Evolutionary conservation across 108 stramenopile species (phyloP).

Genomic region (Mayamaea pseudoterrestris): DNA sequence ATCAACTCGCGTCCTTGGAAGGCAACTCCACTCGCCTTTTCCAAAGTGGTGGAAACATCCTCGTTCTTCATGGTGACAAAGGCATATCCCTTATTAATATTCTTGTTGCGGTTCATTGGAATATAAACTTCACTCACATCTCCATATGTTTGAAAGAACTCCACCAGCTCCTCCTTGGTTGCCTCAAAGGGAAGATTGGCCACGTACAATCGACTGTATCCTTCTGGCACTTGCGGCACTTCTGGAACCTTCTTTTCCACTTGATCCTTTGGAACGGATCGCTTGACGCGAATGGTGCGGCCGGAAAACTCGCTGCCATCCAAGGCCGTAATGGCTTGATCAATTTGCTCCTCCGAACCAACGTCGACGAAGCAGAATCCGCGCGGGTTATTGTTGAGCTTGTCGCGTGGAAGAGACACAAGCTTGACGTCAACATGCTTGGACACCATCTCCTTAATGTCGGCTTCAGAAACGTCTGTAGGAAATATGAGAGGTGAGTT

Average conservation of each 20-base stretch:
- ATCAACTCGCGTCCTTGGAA: conserved; percentile 43
- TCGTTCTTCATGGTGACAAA: conserved; percentile 61
- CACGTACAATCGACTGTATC: conserved; percentile 51
- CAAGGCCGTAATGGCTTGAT: conserved; percentile 39
- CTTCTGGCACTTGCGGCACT: conserved; percentile 9
- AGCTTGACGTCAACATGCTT: conserved; percentile 31
- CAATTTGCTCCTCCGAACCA: conserved; percentile 42
- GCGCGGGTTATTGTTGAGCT: conserved; percentile 7
- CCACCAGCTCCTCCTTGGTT: conserved; percentile 32
- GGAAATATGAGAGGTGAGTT: not conserved
- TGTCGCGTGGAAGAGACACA: conserved; percentile 16
- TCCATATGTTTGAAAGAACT: conserved; percentile 43
- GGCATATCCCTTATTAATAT: conserved; percentile 56
- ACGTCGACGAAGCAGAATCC: conserved; percentile 88
- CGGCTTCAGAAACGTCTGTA: conserved; percentile 29
- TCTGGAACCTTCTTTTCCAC: conserved; percentile 9
- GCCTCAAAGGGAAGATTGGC: conserved; percentile 69
- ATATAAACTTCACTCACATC: conserved; percentile 29
- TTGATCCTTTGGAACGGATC: conserved; percentile 52
- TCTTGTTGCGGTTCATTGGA: conserved; percentile 28
- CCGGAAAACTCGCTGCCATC: conserved; percentile 40
- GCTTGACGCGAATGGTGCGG: conserved; percentile 49
- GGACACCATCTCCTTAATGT: conserved; percentile 30
- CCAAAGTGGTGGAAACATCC: conserved; percentile 28
- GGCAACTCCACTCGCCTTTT: conserved; percentile 32